A percentile compares a stretch with the other conserved stretches of the same genome.
These are phyloP conservation scores for Phytophthora megakarya DNA, from an alignment of 352 stramenopile species.

Conservation along the genomic window DNA sequence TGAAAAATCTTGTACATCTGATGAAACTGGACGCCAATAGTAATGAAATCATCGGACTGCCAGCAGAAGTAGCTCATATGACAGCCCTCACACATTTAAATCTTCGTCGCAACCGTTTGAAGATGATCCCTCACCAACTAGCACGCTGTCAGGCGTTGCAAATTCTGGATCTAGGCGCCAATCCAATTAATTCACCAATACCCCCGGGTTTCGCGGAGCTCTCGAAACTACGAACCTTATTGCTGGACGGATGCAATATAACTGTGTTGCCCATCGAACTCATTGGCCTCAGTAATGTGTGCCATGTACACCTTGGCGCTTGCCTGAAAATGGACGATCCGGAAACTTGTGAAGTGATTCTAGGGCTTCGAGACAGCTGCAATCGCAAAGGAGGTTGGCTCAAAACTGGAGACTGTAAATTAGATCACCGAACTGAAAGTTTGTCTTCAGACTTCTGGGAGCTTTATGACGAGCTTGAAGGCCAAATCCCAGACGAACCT, in stretches of 20 bases:
- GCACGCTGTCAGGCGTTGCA: conserved; percentile 52
- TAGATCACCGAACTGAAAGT: conserved; percentile 25
- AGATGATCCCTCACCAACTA: conserved; percentile 52
- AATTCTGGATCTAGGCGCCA: conserved; percentile 74
- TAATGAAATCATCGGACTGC: conserved; percentile 63
- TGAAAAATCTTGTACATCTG: conserved; percentile 64
- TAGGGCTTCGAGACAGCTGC: conserved; percentile 56
- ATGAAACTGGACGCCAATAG: conserved; percentile 82
- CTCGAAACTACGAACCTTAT: conserved; percentile 62
- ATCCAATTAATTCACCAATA: conserved; percentile 54
- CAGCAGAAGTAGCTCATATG: conserved; percentile 54
- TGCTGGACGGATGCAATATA: conserved; percentile 60
- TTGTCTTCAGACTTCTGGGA: conserved; percentile 34
- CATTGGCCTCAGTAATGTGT: conserved; percentile 52
- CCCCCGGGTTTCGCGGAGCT: conserved; percentile 52
- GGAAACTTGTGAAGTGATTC: conserved; percentile 68
- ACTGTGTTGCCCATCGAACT: conserved; percentile 68
- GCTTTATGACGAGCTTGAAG: conserved; percentile 26
- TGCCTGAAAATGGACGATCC: conserved; percentile 64
- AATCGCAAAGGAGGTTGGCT: conserved; percentile 65
- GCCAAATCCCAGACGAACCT: conserved; percentile 34
- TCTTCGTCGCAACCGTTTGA: conserved; percentile 65
- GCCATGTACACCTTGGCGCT: conserved; percentile 63
- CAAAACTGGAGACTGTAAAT: conserved; percentile 49
- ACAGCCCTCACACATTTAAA: conserved; percentile 66